Conservation (phyloP, 1,284 basidiomycete species). For the Heterobasidion occidentale region DNA sequence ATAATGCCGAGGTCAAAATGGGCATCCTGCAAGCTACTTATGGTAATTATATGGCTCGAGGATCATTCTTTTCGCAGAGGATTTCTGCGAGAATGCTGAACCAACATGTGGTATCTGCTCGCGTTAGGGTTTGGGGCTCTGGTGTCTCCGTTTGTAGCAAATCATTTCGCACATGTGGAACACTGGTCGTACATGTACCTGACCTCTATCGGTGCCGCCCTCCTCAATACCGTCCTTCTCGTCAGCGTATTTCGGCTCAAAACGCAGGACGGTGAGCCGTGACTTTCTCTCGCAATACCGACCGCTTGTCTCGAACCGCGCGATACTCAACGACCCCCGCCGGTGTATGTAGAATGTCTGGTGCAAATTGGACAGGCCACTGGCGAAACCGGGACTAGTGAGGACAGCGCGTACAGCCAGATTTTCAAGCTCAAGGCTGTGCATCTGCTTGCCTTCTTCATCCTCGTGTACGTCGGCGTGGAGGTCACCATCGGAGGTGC, state of each 20-base stretch:
- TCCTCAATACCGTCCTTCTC: slow-evolving; percentile 34
- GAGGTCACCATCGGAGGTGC: slow-evolving; percentile 40
- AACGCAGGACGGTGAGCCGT: slow-evolving; percentile 23
- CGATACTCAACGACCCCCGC: no score
- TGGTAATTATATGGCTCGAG: slow-evolving; percentile 11
- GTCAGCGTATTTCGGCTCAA: slow-evolving; percentile 43
- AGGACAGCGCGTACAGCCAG: slow-evolving; percentile 28
- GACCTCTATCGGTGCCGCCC: slow-evolving; percentile 45
- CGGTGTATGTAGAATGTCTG: slow-evolving; percentile 19
- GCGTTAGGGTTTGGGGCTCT: slow-evolving; percentile 49
- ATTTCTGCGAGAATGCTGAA: no score
- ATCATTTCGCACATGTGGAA: slow-evolving; percentile 43
- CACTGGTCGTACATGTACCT: slow-evolving; percentile 62
- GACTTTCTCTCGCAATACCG: not conserved
- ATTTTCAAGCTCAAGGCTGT: slow-evolving; percentile 28
- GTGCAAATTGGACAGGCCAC: slow-evolving; percentile 23
- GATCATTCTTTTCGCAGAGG: no score
- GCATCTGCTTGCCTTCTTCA: slow-evolving; percentile 36
- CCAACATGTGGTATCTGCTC: not conserved
- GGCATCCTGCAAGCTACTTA: slow-evolving; percentile 48
- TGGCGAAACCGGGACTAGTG: slow-evolving; percentile 11
- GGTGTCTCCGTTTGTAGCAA: slow-evolving; percentile 50
- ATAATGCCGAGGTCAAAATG: slow-evolving; percentile 43
- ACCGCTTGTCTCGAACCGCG: no score
- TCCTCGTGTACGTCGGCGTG: slow-evolving; percentile 37